Base-by-base conservation (phyloP, 768 basidiomycete species). In the Pulveroboletus sp. region DNA sequence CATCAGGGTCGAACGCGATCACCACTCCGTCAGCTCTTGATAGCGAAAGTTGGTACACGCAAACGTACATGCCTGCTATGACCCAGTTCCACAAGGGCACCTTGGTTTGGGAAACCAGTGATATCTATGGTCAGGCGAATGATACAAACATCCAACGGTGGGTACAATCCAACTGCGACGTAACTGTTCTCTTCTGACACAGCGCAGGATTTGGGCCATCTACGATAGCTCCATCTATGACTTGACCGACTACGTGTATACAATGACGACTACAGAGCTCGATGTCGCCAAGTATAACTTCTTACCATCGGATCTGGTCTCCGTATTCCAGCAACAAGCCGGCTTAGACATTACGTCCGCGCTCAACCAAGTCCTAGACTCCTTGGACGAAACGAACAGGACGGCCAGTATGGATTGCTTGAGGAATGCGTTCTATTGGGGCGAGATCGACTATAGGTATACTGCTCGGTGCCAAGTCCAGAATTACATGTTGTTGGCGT, bases 161-260 rank as follows among this genome's bases (percentile, higher is more conserved):
- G 37, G 65, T 39, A 3, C 17, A 24, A 16, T 43, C 53, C 16
- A 14, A 17, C 43, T 38, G 40, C 48, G 13, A 39, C 47, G 58
- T 59, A 38, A 19, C 42, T 47, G 27, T 33, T 46, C 25, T 10
- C 32, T 34, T 32, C 27, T 61, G 43, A 59, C 43, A 7, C 24
- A 49, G 51, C 9, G 13, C 44, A 74, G 83, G 52, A 70, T 72
- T 48, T 83, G 85, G 81, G 84, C 69, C 0, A 75, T 85, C 43
- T 84, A 79, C 66, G 67, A 85, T 13, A 69, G 69, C 47, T 65
- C 65, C 27, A 64, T 88, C 27, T 88, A 81, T 64, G 84, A 86
- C 56, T 58, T 86, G 27, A 78, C 80, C 11, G 81, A 87, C 65
- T 88, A 88, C 61, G 70, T 87, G 55, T 75, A 79, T 59, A 86